Conservation (phyloP, 2,329 filamentous ascomycete genomes). For the Aspergillus luchuensis region DNA sequence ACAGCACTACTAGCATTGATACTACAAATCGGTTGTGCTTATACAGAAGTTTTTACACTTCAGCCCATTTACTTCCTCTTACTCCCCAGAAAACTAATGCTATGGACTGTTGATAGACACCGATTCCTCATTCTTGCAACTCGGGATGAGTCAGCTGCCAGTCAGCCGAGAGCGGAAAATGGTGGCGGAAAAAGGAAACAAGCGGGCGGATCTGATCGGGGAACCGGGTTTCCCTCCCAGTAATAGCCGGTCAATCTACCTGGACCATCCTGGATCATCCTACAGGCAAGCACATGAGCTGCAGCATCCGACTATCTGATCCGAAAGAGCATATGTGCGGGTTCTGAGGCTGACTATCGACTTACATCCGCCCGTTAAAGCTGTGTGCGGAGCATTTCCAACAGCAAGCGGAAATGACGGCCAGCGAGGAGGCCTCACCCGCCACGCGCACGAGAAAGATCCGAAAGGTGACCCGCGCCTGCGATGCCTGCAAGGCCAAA, state of each 20-base stretch:
- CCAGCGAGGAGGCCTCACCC: background rate
- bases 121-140: background rate
- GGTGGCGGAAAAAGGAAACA: background rate
- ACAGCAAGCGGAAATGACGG: background rate
- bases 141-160: background rate
- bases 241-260: too few species aligned
- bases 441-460: conserved; percentile 18
- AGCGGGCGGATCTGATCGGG: background rate
- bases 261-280: background rate
- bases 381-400: too few species aligned
- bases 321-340: too few species aligned
- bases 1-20: too few species aligned
- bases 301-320: background rate
- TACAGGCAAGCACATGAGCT: background rate
- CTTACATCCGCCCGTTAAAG: too few species aligned
- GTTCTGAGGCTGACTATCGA: too few species aligned
- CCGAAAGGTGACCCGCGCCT: conserved; percentile 29
- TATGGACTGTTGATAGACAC: background rate
- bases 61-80: too few species aligned
- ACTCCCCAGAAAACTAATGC: too few species aligned
- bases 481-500: conserved; percentile 27
- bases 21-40: too few species aligned
- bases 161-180: background rate
- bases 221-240: too few species aligned
- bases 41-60: too few species aligned